Evolutionary conservation across 805 yeast species (phyloP).

Genomic region (Pichia nakasei): DNA sequence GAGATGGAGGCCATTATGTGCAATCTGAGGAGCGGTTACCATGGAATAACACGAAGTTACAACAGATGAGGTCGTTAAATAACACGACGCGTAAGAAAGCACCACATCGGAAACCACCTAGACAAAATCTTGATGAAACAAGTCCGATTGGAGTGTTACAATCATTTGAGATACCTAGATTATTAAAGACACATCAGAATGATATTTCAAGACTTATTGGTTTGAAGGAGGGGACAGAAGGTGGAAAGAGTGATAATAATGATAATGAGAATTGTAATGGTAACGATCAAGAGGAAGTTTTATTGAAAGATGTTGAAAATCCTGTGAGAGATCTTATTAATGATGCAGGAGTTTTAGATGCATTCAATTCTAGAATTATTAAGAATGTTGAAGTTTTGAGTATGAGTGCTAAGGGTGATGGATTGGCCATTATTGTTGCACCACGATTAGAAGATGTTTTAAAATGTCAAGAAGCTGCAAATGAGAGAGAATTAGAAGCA

Average conservation of each 20-base stretch:
- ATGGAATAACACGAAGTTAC: not conserved
- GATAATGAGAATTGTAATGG: not conserved
- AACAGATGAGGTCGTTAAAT: not conserved
- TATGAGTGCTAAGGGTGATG: slow-evolving; percentile 79
- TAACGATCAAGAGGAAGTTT: slow-evolving; percentile 3
- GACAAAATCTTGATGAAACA: slow-evolving; percentile 45
- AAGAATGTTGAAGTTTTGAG: slow-evolving; percentile 47
- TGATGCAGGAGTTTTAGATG: slow-evolving; percentile 37
- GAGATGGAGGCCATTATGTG: not conserved
- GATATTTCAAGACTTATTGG: slow-evolving; percentile 1
- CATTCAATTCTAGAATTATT: slow-evolving; percentile 50
- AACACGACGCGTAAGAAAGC: slow-evolving; percentile 28
- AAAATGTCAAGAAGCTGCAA: slow-evolving; percentile 7
- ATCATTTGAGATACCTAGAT: slow-evolving; percentile 58
- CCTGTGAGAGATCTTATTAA: slow-evolving; percentile 61
- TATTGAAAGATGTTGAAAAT: slow-evolving; percentile 46
- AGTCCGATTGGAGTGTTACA: slow-evolving; percentile 70
- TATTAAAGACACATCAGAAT: slow-evolving; percentile 28
- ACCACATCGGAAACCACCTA: slow-evolving; percentile 45
- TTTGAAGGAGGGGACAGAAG: too few species aligned
- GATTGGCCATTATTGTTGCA: slow-evolving; percentile 60
- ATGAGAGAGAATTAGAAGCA: slow-evolving; percentile 8
- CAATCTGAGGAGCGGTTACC: not conserved
- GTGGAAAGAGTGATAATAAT: too few species aligned
- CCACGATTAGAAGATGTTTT: slow-evolving; percentile 34